Conservation (phyloP, 495 filamentous ascomycete species). For the Penicillium dipodomyicola region DNA sequence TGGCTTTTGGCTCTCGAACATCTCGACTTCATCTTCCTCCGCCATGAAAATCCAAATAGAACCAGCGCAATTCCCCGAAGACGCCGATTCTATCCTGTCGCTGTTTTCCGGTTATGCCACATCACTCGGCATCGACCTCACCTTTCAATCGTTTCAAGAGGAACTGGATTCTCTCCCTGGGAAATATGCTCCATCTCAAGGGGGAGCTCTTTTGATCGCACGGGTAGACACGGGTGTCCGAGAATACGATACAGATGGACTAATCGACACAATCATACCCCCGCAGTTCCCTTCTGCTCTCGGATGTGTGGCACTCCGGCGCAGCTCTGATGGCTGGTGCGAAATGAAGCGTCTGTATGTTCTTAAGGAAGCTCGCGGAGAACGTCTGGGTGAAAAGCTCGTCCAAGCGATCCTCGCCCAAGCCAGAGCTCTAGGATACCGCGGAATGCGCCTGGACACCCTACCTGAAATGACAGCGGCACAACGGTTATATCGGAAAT, state of each 20-base stretch:
- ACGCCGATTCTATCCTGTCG: slow-evolving; percentile 30
- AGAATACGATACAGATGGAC: background rate
- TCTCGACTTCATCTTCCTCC: no score
- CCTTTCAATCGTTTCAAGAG: slow-evolving; percentile 54
- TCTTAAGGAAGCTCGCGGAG: slow-evolving; percentile 41
- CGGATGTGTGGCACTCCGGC: slow-evolving; percentile 49
- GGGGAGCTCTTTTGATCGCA: slow-evolving; percentile 50
- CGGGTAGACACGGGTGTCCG: slow-evolving; percentile 15
- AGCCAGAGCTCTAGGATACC: slow-evolving; percentile 50
- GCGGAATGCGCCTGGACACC: slow-evolving; percentile 57
- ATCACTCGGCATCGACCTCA: slow-evolving; percentile 54
- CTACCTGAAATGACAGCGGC: slow-evolving; percentile 55
- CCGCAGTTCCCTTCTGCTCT: slow-evolving; percentile 24
- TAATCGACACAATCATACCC: background rate
- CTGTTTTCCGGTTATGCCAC: slow-evolving; percentile 55
- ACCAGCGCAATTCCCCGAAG: slow-evolving; percentile 32
- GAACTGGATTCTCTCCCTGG: slow-evolving; percentile 55
- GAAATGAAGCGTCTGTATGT: slow-evolving; percentile 63
- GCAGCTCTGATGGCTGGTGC: slow-evolving; percentile 35
- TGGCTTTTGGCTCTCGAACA: no score
- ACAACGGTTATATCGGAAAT: slow-evolving; percentile 45
- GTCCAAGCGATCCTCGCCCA: slow-evolving; percentile 41
- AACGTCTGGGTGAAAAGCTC: slow-evolving; percentile 48
- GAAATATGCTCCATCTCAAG: slow-evolving; percentile 45
- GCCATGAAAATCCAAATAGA: slow-evolving; percentile 27